phyloP scores from a whole-genome alignment of 106 monocot genomes.

The Phalaenopsis equestris region DNA sequence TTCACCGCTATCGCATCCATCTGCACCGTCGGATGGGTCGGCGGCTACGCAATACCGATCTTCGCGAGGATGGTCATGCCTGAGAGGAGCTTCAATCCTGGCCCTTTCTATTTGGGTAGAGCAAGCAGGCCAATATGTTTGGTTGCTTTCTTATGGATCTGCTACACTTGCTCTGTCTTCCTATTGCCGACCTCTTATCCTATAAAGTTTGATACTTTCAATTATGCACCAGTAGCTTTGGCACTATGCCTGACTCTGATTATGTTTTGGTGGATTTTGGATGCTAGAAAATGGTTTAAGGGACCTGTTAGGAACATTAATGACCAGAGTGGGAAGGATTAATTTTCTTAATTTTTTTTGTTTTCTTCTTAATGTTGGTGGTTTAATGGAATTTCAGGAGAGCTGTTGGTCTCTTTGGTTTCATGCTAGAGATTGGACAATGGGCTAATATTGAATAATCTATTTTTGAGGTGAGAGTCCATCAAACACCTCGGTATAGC shows the following conservation, averaged over 20 bases:
- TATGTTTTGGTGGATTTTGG: constrained; percentile 75
- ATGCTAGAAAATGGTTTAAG: constrained; percentile 86
- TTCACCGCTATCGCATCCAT: constrained; percentile 79
- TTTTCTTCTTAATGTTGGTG: not conserved
- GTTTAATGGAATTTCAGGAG: too few relatives aligned
- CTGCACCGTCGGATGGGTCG: constrained; percentile 69
- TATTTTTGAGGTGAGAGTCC: too few relatives aligned
- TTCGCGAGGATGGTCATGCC: constrained; percentile 77
- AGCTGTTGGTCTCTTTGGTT: too few relatives aligned
- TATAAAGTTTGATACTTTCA: constrained; percentile 51
- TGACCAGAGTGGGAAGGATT: not conserved
- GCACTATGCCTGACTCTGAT: constrained; percentile 38
- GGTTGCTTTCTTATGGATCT: constrained; percentile 76
- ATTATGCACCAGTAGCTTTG: constrained; percentile 63
- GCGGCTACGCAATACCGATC: constrained; percentile 76
- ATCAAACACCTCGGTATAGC: too few relatives aligned
- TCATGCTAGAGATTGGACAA: too few relatives aligned
- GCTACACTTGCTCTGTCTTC: constrained; percentile 81
- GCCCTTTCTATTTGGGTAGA: constrained; percentile 68
- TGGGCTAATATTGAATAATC: too few relatives aligned
- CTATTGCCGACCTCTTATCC: constrained; percentile 63
- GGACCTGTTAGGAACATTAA: constrained; percentile 77
- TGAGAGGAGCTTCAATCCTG: constrained; percentile 59
- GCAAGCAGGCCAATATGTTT: constrained; percentile 61
- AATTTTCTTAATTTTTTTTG: not conserved